Evolutionary conservation across 768 basidiomycete species (phyloP).

Genomic region (Leccinum boreale): DNA sequence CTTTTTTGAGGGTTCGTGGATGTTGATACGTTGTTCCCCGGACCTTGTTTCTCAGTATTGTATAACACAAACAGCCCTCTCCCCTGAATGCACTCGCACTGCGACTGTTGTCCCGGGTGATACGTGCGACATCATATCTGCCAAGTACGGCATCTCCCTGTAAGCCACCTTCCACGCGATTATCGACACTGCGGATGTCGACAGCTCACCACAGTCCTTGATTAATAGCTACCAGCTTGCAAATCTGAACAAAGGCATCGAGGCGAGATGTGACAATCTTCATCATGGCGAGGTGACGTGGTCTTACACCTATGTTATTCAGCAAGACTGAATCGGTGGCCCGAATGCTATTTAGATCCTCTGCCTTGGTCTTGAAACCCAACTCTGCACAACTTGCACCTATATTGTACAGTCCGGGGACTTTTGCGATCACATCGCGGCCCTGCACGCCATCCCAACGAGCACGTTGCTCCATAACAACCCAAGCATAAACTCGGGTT

Average conservation of each 20-base stretch:
- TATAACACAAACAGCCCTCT: conserved; percentile 41
- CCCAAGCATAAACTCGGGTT: conserved; percentile 52
- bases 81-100: conserved; percentile 46
- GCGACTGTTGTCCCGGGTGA: conserved; percentile 56
- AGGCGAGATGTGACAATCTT: conserved; percentile 58
- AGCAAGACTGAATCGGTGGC: neutral
- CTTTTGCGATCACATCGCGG: conserved; percentile 45
- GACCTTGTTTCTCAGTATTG: neutral
- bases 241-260: conserved; percentile 38
- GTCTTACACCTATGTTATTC: neutral
- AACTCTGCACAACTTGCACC: conserved; percentile 37
- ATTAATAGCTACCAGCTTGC: conserved; percentile 54
- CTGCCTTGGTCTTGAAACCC: conserved; percentile 52
- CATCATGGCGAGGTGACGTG: conserved; percentile 41
- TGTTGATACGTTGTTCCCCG: neutral
- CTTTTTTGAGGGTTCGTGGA: conserved; percentile 19
- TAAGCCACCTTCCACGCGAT: conserved; percentile 30
- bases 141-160: conserved; percentile 58
- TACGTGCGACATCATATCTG: conserved; percentile 63
- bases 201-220: neutral
- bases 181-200: neutral
- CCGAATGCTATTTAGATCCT: conserved; percentile 29
- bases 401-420: conserved; percentile 48
- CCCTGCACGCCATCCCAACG: conserved; percentile 37
- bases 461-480: conserved; percentile 58